A percentile compares a stretch with the other conserved stretches of the same genome.
Evolutionary conservation across 2,329 filamentous ascomycete genomes (phyloP).

Genomic region (Cercospora zeina): DNA sequence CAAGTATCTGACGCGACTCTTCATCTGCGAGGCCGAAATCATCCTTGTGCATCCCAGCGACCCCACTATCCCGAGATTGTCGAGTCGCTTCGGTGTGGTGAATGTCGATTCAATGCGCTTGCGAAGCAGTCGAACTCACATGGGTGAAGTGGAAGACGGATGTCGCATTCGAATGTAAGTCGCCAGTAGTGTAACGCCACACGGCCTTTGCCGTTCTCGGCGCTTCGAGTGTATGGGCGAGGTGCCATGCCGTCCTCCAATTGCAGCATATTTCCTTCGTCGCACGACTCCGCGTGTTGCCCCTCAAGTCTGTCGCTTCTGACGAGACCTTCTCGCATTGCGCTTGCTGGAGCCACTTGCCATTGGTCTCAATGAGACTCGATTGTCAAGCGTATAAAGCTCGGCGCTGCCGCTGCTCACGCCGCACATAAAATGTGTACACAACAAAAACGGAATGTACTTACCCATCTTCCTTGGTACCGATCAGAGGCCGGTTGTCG

Average conservation of each 20-base stretch:
- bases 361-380: not conserved
- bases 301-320: not conserved
- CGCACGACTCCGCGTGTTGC: not conserved
- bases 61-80: not conserved
- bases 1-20: slow-evolving; percentile 18
- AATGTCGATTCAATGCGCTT: not conserved
- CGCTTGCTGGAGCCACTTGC: not conserved
- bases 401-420: slow-evolving; percentile 16
- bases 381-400: not conserved
- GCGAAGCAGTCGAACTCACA: not conserved
- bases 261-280: not conserved
- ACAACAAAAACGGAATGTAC: slow-evolving; percentile 40
- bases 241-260: not conserved
- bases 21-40: slow-evolving; percentile 1
- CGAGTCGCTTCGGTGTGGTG: not conserved
- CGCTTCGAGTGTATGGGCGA: not conserved
- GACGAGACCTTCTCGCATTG: not conserved
- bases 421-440: not conserved
- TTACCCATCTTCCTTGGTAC: slow-evolving; percentile 92
- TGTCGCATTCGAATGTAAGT: not conserved
- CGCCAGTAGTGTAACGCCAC: not conserved
- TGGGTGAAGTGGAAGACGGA: not conserved
- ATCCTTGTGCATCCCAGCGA: not conserved
- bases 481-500: slow-evolving; percentile 55
- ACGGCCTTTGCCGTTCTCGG: not conserved